Base-by-base conservation (phyloP, 148 eudicot species). In the Camellia granthamiana region DNA sequence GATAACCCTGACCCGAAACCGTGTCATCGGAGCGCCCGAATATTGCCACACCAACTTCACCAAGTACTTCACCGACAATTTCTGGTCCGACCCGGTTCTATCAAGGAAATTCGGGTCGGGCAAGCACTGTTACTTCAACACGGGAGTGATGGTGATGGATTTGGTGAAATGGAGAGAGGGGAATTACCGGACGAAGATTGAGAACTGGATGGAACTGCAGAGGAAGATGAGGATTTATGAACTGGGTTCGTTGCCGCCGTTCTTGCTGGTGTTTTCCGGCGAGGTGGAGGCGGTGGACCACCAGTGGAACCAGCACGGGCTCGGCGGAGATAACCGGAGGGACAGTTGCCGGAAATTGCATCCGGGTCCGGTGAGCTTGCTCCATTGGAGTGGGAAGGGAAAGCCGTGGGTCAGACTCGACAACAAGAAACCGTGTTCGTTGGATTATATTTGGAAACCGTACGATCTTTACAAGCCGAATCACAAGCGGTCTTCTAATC, bases 71-170 rank as follows among this genome's bases (percentile, higher is more conserved):
- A 93, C 93, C 0, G 51, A 63, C 5, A 18, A 58, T 0, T 93
- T 93, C 87, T 93, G 97, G 97, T 85, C 93, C 79, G 89, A 93
- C 84, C 84, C 88, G 77, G 68, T 4, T 7, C 75, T 91, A 0
- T 42, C 77, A 21, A 47, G 81, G 12, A 80, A 1, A 3, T 90
- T 91, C 88, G 75, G 75, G 64, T 38, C 80, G 6, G 42, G 80
- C 2, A 64, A 56, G 0, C 93, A 95, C 60, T 92, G 97, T 59
- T 92, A 92, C 66, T 92, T 92, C 84, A 92, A 92, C 86, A 92
- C 97, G 13, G 97, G 97, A 0, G 97, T 93, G 2, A 93, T 93
- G 97, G 92, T 93, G 10, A 93, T 93, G 89, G 97, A 93, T 72
- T 30, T 93, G 64, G 78, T 10, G 7, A 67, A 67, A 42, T 93